Evolutionary conservation across 2,329 filamentous ascomycete genomes (phyloP), one percentile per base, ranked within the genome.

Genomic region (Trichoderma guizhouense): DNA sequence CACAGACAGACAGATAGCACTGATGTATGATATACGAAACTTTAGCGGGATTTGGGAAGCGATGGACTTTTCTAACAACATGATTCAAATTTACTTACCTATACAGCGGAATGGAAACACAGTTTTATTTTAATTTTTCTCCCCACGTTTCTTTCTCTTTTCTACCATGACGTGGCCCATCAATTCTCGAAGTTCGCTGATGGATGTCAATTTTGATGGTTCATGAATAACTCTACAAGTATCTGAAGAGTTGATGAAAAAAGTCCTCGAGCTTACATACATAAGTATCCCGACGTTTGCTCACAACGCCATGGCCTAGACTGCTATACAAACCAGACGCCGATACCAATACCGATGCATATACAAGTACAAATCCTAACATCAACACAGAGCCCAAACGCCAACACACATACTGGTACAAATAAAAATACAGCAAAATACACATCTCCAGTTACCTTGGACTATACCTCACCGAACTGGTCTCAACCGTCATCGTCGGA

Each of bases 11-110:
- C 21, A 53, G 51, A 67, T 30, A 7, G 15, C 15, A 14, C 15
- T 60, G 53, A 68, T 58, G 62, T 65, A 68, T 57, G 65, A 68
- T 43, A 24, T 43, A 67, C 32, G 47, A 67, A 47, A 30, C 5
- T 51, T 32, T 26, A 58, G 58, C 32, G n/a, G 26, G 12, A 62
- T 26, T n/a, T 63, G 24, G 34, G 24, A 63, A 63, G 61, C 36
- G 61, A 63, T 63, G 34, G 34, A 43, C 47, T 43, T 28, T n/a
- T 28, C 28, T 47, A 30, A 3, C 39, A 43, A 39, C 24, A 26
- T 63, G n/a, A 43, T 30, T 26, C 24, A 15, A 43, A 63, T 28
- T 63, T 63, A 63, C 15, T 11, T 63, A 36, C 15, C 26, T 63
- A 36, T 62, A 39, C 58, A 26, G 14, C 34, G 60, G 28, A 63